Conservation (phyloP, 2,329 filamentous ascomycete genomes). For the Penicillium sp. region DNA sequence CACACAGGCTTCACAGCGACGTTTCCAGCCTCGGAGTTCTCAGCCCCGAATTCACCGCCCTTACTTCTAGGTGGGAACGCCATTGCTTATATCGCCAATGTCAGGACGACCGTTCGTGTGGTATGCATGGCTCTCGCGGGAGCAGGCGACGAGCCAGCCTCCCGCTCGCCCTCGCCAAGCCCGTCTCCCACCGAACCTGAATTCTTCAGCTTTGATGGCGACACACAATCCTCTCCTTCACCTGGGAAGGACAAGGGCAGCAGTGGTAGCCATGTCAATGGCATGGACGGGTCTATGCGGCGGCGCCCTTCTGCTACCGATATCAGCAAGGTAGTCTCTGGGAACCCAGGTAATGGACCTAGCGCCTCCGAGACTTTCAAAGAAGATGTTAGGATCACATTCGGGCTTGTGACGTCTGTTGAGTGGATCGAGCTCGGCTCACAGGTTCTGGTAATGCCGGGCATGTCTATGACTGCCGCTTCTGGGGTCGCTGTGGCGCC, state of each 20-base stretch:
- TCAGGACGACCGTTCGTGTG: slow-evolving; percentile 80
- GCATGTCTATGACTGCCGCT: slow-evolving; percentile 56
- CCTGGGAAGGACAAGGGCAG: slow-evolving; percentile 15
- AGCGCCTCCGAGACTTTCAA: slow-evolving; percentile 28
- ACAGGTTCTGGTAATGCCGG: slow-evolving; percentile 66
- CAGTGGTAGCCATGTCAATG: slow-evolving; percentile 2
- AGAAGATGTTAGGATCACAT: slow-evolving; percentile 55
- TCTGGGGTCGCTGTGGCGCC: slow-evolving; percentile 56
- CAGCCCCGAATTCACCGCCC: slow-evolving; percentile 52
- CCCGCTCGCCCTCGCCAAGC: slow-evolving; percentile 25
- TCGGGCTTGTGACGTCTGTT: slow-evolving; percentile 62
- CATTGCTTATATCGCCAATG: slow-evolving; percentile 85
- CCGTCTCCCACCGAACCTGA: slow-evolving; percentile 45
- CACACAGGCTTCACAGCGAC: slow-evolving; percentile 73
- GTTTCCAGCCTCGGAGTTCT: slow-evolving; percentile 68
- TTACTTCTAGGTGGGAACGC: slow-evolving; percentile 61
- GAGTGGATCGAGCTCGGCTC: slow-evolving; percentile 65
- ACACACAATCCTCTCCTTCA: slow-evolving; percentile 30
- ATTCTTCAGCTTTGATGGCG: slow-evolving; percentile 53
- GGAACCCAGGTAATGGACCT: slow-evolving; percentile 11
- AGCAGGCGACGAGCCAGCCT: slow-evolving; percentile 32
- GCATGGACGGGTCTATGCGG: slow-evolving; percentile 6
- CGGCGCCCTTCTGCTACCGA: slow-evolving; percentile 29
- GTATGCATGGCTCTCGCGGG: slow-evolving; percentile 58
- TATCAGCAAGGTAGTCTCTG: slow-evolving; percentile 38